Evolutionary conservation across 1,284 basidiomycete species (phyloP), one percentile per base, ranked within the genome.

Genomic region (Leccinum pachyderme): DNA sequence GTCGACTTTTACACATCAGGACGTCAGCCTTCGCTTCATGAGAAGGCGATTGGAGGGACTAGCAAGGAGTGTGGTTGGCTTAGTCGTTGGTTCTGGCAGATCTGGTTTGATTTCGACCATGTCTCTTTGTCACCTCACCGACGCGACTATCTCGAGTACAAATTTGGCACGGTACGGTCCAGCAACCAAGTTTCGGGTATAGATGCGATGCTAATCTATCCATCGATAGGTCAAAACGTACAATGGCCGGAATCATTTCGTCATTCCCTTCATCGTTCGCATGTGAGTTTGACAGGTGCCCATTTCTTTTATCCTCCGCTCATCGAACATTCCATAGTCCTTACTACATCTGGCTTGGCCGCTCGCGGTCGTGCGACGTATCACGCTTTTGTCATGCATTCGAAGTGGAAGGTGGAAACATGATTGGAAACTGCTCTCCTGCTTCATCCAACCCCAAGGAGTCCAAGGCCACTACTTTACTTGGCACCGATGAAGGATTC

Each of bases 1-100:
- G 87, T 82, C 28, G 90, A 93, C 75, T 93, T 93, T 66, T 93
- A 92, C 70, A 89, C 89, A 2, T 85, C 89, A 1, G 83, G 77
- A 57, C 82, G 78, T 53, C 78, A 76, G 63, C 77, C 72, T 47
- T 82, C 80, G 4, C 72, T 81, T 18, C 77, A 81, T 54, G 81
- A 84, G 56, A 84, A 82, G 67, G 83, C 87, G 0, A 88, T 90
- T 49, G 89, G 88, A 2, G 87, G 87, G 1, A 77, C 78, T 8
- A 81, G 80, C 61, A 85, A 88, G 52, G 81, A 87, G 58, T 87
- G 87, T 53, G 82, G 82, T 7, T 91, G 87, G 86, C 73, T 89
- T 54, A 81, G 81, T 39, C 80, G 89, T 11, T 87, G 87, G 84
- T 93, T 93, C 75, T 93, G 88, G 87, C 84, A 86, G 61, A 84